Conservation (phyloP, 495 filamentous ascomycete genomes). For the Chaetomidium leptoderma region DNA sequence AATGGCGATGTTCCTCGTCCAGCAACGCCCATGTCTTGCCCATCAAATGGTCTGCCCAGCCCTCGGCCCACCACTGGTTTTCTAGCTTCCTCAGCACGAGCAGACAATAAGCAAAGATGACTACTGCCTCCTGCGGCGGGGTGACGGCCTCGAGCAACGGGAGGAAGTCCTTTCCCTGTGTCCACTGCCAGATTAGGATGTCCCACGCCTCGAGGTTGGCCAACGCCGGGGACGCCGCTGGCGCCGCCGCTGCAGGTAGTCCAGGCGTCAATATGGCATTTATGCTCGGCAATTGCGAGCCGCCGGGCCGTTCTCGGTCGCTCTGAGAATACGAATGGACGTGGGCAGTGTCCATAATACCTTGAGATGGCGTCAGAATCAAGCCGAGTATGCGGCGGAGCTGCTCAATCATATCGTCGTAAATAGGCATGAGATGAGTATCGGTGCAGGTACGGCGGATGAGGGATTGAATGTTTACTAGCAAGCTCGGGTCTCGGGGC, state of each 20-base stretch:
- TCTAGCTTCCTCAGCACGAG: slow-evolving; percentile 3
- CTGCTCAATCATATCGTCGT: slow-evolving; percentile 8
- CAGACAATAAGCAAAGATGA: slow-evolving; percentile 3
- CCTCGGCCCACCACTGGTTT: slow-evolving; percentile 7
- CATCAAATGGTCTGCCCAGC: slow-evolving; percentile 8
- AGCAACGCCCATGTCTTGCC: slow-evolving; percentile 6
- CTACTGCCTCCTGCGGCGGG: slow-evolving; percentile 6
- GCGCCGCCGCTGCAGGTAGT: not conserved
- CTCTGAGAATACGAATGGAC: not conserved
- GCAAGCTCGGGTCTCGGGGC: slow-evolving; percentile 1
- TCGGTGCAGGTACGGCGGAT: not conserved
- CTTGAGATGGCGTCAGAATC: not conserved
- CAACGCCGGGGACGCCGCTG: not conserved
- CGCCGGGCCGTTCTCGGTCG: not conserved
- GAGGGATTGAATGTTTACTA: not conserved
- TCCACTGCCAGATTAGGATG: slow-evolving; percentile 8
- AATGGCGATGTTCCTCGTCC: slow-evolving; percentile 9
- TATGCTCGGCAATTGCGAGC: not conserved
- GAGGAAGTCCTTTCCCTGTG: slow-evolving; percentile 5
- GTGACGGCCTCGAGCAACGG: not conserved
- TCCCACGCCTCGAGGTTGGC: slow-evolving; percentile 2
- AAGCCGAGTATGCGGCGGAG: slow-evolving; percentile 4
- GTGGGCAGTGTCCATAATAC: too few species aligned
- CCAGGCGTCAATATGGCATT: not conserved
- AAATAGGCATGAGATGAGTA: not conserved